Base-by-base conservation (phyloP, 2,329 filamentous ascomycete species). In the Trichoderma atrobrunneum region DNA sequence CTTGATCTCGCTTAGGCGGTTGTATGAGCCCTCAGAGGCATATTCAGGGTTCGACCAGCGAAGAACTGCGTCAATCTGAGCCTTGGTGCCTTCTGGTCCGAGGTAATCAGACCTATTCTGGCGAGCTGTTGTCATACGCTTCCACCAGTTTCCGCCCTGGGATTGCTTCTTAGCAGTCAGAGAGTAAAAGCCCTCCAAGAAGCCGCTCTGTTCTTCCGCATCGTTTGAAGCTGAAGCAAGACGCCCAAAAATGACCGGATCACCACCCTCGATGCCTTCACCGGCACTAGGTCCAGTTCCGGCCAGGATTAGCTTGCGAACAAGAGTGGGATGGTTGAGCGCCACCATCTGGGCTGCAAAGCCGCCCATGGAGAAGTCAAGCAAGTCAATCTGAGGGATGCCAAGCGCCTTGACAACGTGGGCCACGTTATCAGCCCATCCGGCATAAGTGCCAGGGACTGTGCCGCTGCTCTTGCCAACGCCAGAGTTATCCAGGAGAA, bases 351-450 rank as follows among this genome's bases (percentile, higher is more conserved):
- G 68, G 6, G 68, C 59, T 3, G 16, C 69, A 71, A 54, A 57
- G 7, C 69, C 48, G 24, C 69, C 60, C 67, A 71, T 71, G 21
- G 69, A 71, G 32, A 71, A 65, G n/a, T 28, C 60, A 2, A 71
- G 26, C 6, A 71, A 10, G 48, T 57, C 60, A 14, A 70, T 28
- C 24, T 64, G 60, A 1, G 60, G 16, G 61, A 71, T 57, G 10
- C 60, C 59, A 6, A 70, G 59, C 8, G 59, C 57, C 30, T 65
- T 54, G 16, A 70, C 43, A 51, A 70, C 39, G 16, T 28, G 30
- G 39, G 32, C 32, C 14, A 64, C 32, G 11, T 70, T 62, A 12
- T 62, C 56, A 21, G 30, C 59, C 68, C 59, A 70, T 30, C 21
- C 59, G 10, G 67, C 59, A 30, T 34, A 70, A 14, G 26, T 56